Evolutionary conservation across 345 rosid species (phyloP), one percentile per base, ranked within the genome.

Genomic region (Toxicodendron radicans): DNA sequence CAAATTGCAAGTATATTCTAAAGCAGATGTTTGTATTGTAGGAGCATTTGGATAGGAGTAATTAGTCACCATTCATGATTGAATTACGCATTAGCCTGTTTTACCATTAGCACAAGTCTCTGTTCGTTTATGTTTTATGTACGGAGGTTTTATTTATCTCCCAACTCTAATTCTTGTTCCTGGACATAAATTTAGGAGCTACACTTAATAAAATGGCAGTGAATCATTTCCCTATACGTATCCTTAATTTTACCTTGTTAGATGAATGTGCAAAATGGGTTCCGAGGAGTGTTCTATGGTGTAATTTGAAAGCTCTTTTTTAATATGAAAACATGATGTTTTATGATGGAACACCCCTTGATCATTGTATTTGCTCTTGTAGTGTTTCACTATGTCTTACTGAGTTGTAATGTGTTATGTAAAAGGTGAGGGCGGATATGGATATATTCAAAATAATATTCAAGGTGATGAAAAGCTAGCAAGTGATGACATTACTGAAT

Each of bases 381-480:
- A 38, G 43, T 38, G 7, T 38, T 38, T 38, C 9, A 7, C 43
- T 38, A 5, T 38, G 43, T 38, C 43, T 38, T 1, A 75, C 70
- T 51, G 68, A n/a, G 1, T 53, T 66, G 4, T 48, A 52, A 17
- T 41, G 59, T 74, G 41, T 65, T 57, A 52, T 64, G n/a, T 41
- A 27, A 14, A 75, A 79, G 83, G 83, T 43, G 82, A 52, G 49
- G 76, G 14, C 24, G 56, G 64, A 65, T 58, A 72, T 32, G 56
- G 64, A 65, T 58, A 72, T 33, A 33, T 45, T 20, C 64, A 20
- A 17, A 62, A 48, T 63, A 21, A 72, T 23, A 68, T 20, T 32
- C 68, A 46, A 30, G 63, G 49, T 73, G 76, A 73, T 58, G 72
- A 79, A 45, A 84, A 79, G 74, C 61, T 71, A 70, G 57, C 17